phyloP scores from a whole-genome alignment of 768 basidiomycete species.

The Suillus alpinus region DNA sequence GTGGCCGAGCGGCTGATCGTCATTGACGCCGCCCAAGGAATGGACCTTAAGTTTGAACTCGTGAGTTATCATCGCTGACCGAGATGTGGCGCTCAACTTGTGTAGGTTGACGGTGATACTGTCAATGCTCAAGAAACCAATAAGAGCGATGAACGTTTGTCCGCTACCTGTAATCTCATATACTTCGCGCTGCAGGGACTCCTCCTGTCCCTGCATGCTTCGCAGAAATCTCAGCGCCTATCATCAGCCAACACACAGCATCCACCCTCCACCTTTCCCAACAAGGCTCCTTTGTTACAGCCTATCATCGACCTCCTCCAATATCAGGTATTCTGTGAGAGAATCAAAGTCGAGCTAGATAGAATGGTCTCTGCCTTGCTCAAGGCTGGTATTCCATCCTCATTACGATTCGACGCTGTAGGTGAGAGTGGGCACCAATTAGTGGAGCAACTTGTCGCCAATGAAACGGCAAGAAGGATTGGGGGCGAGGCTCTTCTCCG shows the following conservation, averaged over 20 bases:
- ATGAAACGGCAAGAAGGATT: conserved; percentile 39
- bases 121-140: conserved; percentile 11
- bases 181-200: conserved; percentile 63
- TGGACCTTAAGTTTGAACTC: conserved; percentile 71
- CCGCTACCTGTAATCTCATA: conserved; percentile 62
- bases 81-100: conserved; percentile 5
- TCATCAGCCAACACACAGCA: conserved; percentile 25
- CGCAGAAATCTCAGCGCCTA: conserved; percentile 43
- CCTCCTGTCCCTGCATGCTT: conserved; percentile 57
- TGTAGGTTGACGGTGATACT: conserved; percentile 34
- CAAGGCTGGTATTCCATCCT: conserved; percentile 52
- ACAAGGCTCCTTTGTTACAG: conserved; percentile 56
- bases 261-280: conserved; percentile 7
- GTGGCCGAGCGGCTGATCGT: conserved; percentile 77
- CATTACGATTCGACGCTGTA: conserved; percentile 58
- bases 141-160: conserved; percentile 15
- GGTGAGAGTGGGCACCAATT: conserved; percentile 66
- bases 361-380: conserved; percentile 48
- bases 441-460: conserved; percentile 43
- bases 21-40: conserved; percentile 71
- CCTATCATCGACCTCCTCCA: conserved; percentile 79
- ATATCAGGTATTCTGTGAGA: conserved; percentile 70
- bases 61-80: conserved; percentile 40
- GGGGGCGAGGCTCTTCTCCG: conserved; percentile 74
- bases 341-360: conserved; percentile 56